Conservation (phyloP, 1,284 basidiomycete genomes). For the Ustilago vetiveriae region DNA sequence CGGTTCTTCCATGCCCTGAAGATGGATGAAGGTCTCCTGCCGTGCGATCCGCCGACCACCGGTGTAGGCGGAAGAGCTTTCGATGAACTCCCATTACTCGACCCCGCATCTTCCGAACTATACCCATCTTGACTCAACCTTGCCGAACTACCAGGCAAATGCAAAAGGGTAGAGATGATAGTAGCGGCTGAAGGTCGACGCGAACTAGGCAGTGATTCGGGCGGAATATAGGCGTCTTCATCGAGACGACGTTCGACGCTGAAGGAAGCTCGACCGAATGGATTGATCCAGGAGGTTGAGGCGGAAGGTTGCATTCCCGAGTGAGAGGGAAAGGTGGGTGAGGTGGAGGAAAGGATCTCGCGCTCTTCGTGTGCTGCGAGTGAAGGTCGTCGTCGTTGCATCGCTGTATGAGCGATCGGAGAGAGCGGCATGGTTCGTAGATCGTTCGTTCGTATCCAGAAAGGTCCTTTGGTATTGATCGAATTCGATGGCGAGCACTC, state of each 20-base stretch:
- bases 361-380: no score
- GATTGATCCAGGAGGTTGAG: conserved; percentile 22
- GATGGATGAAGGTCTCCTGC: conserved; percentile 14
- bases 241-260: conserved; percentile 5
- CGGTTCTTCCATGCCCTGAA: conserved; percentile 20
- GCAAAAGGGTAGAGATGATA: conserved; percentile 31
- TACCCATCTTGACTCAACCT: conserved; percentile 11
- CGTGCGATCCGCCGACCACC: background rate
- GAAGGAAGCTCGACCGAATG: conserved; percentile 17
- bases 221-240: conserved; percentile 17
- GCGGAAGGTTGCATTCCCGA: conserved; percentile 20
- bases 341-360: background rate
- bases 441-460: no score
- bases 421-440: conserved; percentile 7
- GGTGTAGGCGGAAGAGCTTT: background rate
- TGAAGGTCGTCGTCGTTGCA: no score
- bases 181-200: conserved; percentile 17
- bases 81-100: background rate
- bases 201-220: conserved; percentile 12
- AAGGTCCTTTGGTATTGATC: no score
- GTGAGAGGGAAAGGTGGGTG: background rate
- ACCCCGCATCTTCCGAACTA: conserved; percentile 1
- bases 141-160: background rate
- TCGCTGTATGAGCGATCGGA: background rate
- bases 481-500: no score